Evolutionary conservation across 192 early-diverging fungal species (phyloP), one percentile per base, ranked within the genome.

Genomic region (Umbelopsis vinacea): DNA sequence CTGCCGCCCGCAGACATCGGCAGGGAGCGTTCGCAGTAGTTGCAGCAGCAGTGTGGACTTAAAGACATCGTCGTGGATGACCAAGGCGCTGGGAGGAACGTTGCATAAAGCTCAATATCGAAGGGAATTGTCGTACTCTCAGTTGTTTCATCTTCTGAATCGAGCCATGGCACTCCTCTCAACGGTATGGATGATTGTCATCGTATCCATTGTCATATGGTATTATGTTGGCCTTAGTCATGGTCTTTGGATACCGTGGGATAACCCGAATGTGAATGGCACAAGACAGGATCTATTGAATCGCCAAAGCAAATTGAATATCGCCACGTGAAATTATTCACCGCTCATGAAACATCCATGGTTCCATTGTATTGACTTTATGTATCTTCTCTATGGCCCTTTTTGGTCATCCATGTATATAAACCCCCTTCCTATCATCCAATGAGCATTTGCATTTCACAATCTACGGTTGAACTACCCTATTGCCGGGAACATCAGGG

Each of bases 171-270:
- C 57, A 2, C 33, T 63, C 14, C 29, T 63, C 0, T 63, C 57
- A n/a, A 33, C 29, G 12, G 11, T 63, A 0, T 63, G 57, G 57
- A 29, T 63, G 11, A 63, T 63, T 14, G 57, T 37, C 19, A 35
- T 29, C 33, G 19, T 63, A 37, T 63, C 57, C 26, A 63, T 63
- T 37, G n/a, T 63, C 24, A 63, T 63, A 37, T 63, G 57, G 57
- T 63, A 63, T 14, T 63, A 63, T 17, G 57, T 63, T 19, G 57
- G 57, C 15, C 29, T 63, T 17, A 35, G 29, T 37, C 10, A 63
- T 19, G 57, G 57, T 17, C 26, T 63, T 8, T 63, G 57, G 57
- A 7, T 15, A 14, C 15, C 57, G 17, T 37, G 33, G 57, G 57
- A 29, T 3, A 3, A 29, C 19, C 4, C 4, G 22, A 26, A 19